Evolutionary conservation across 257 asterid species (phyloP).

Genomic region (Solanum pinnatisectum): DNA sequence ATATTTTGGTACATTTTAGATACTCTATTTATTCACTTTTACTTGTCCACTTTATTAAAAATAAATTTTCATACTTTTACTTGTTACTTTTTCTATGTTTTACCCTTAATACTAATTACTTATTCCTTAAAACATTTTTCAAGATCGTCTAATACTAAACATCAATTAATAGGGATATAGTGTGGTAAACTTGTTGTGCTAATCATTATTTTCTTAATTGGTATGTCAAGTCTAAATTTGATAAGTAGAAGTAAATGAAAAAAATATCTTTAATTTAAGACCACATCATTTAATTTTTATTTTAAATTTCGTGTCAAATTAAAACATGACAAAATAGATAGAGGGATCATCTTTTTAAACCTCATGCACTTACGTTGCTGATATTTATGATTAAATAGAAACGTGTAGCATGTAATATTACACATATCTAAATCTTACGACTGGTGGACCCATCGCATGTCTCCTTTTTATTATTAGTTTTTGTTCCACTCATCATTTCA

Average conservation of each 20-base stretch:
- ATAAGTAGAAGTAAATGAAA: too few relatives aligned
- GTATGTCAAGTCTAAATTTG: too few relatives aligned
- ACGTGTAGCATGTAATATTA: not conserved
- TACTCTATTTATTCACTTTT: too few relatives aligned
- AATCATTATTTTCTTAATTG: too few relatives aligned
- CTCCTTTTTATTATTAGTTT: not conserved
- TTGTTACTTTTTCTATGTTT: not conserved
- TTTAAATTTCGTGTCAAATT: not conserved
- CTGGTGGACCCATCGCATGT: not conserved
- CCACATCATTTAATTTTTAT: not conserved
- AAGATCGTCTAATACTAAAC: not conserved
- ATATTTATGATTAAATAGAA: not conserved
- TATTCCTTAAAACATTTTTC: not conserved
- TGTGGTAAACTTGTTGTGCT: not conserved
- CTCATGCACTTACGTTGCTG: not conserved
- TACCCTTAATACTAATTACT: not conserved
- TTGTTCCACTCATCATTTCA: not conserved
- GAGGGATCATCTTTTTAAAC: not conserved
- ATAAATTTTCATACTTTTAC: not conserved
- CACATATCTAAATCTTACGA: not conserved
- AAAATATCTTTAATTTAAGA: not conserved
- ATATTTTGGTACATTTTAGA: too few relatives aligned
- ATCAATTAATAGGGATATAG: not conserved
- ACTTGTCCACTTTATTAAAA: not conserved
- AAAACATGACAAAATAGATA: not conserved